Evolutionary conservation across 2,329 filamentous ascomycete genomes (phyloP).

Genomic region (Xylariaceae sp.): DNA sequence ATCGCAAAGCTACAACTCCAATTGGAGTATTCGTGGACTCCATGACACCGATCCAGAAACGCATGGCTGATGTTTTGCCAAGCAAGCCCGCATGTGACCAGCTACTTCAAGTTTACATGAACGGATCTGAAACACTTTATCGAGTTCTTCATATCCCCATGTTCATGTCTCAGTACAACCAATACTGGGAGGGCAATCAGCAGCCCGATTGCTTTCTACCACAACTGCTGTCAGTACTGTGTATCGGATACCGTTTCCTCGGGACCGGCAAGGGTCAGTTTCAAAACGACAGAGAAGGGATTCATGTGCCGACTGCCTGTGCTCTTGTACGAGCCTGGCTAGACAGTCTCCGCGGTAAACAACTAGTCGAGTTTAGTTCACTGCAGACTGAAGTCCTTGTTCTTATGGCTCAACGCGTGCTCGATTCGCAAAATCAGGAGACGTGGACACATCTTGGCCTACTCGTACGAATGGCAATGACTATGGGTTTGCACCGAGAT

Average conservation of each 20-base stretch:
- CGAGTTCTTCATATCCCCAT: slow-evolving; percentile 60
- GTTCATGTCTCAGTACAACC: slow-evolving; percentile 58
- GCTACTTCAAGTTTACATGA: slow-evolving; percentile 57
- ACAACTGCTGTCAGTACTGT: slow-evolving; percentile 59
- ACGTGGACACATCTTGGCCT: slow-evolving; percentile 62
- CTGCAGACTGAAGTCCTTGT: slow-evolving; percentile 57
- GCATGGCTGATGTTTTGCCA: slow-evolving; percentile 64
- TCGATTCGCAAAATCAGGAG: slow-evolving; percentile 55
- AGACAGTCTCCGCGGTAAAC: slow-evolving; percentile 58
- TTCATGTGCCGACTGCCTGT: slow-evolving; percentile 64
- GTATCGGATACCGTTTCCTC: slow-evolving; percentile 60
- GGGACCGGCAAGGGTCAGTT: slow-evolving; percentile 58
- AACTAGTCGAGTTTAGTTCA: slow-evolving; percentile 58
- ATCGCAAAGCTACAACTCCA: slow-evolving; percentile 54
- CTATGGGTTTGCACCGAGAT: slow-evolving; percentile 64
- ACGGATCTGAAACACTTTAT: slow-evolving; percentile 59
- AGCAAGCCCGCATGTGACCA: slow-evolving; percentile 58
- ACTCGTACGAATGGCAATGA: slow-evolving; percentile 64
- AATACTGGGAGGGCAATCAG: slow-evolving; percentile 58
- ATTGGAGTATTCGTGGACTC: slow-evolving; percentile 65
- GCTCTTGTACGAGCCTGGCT: slow-evolving; percentile 62
- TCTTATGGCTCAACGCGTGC: slow-evolving; percentile 59
- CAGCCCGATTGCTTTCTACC: slow-evolving; percentile 60
- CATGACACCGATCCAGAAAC: slow-evolving; percentile 63
- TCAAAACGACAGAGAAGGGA: slow-evolving; percentile 59